Evolutionary conservation across 2,329 filamentous ascomycete species (phyloP).

Genomic region (Penicillium aurantiogriseum): DNA sequence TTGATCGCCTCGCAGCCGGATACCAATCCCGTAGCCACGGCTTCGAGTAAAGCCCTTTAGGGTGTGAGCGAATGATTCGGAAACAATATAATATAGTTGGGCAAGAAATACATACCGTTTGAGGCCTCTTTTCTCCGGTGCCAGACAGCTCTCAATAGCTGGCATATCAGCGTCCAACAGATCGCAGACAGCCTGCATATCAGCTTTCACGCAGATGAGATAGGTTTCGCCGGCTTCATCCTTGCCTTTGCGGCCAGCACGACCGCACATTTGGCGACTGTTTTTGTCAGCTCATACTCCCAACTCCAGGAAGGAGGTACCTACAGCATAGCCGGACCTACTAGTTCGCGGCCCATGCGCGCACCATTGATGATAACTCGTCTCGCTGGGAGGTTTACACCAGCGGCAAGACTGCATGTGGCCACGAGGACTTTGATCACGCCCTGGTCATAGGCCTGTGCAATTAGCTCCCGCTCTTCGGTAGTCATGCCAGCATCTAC

Average conservation of each 20-base stretch:
- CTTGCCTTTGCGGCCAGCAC: constrained; percentile 75
- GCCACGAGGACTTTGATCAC: constrained; percentile 69
- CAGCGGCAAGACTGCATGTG: constrained; percentile 76
- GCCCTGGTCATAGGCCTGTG: constrained; percentile 67
- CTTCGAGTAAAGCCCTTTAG: constrained; percentile 67
- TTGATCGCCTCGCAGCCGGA: constrained; percentile 63
- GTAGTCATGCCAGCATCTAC: constrained; percentile 58
- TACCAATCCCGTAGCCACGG: constrained; percentile 66
- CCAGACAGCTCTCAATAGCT: constrained; percentile 65
- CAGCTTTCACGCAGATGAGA: constrained; percentile 67
- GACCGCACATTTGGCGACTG: constrained; percentile 72
- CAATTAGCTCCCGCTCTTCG: constrained; percentile 71
- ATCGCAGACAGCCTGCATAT: constrained; percentile 67
- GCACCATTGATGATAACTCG: constrained; percentile 74
- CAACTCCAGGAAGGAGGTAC: constrained; percentile 12
- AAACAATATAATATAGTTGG: background rate
- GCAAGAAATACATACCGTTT: constrained; percentile 52
- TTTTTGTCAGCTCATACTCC: constrained; percentile 22
- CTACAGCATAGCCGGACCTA: constrained; percentile 73
- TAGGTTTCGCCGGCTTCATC: constrained; percentile 76
- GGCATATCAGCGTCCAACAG: constrained; percentile 72
- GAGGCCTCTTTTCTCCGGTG: constrained; percentile 65
- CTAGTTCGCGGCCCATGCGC: constrained; percentile 71
- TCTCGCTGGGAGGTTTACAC: constrained; percentile 72
- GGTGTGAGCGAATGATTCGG: constrained; percentile 6